Evolutionary conservation across 23 red algal genomes (phyloP).

Genomic region (Gracilaria vermiculophylla): DNA sequence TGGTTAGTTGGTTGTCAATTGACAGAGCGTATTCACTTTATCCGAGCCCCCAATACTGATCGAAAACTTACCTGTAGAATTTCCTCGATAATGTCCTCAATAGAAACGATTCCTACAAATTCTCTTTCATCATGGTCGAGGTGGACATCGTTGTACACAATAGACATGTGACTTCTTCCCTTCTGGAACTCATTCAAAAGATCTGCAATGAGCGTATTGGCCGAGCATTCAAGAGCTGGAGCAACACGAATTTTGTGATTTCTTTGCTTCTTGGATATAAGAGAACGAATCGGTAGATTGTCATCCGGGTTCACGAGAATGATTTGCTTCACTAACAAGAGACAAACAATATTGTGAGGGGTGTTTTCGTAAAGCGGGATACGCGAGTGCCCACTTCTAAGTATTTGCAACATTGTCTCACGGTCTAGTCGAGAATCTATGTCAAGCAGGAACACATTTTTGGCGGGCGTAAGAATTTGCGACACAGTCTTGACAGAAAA

Average conservation of each 20-base stretch:
- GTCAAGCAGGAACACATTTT: conserved; percentile 90
- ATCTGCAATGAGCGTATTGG: conserved; percentile 52
- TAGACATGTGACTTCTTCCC: conserved; percentile 92
- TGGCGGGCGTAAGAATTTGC: conserved; percentile 77
- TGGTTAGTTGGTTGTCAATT: not conserved
- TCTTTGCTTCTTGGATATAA: conserved; percentile 75
- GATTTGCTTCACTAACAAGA: conserved; percentile 87
- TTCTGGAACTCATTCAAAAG: conserved; percentile 93
- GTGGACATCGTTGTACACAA: conserved; percentile 80
- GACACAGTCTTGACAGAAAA: conserved; percentile 88
- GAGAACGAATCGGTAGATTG: conserved; percentile 78
- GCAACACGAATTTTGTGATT: conserved; percentile 75
- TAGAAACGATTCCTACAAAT: conserved; percentile 92
- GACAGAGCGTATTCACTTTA: not conserved
- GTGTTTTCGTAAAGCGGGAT: conserved; percentile 82
- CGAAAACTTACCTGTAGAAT: conserved; percentile 46
- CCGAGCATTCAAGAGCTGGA: conserved; percentile 53
- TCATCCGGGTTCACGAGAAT: conserved; percentile 94
- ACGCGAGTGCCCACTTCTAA: conserved; percentile 87
- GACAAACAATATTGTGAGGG: conserved; percentile 80
- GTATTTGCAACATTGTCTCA: conserved; percentile 78
- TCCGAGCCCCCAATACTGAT: not conserved
- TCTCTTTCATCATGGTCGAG: conserved; percentile 44
- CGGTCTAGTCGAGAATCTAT: conserved; percentile 76
- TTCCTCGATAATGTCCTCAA: conserved; percentile 99